Evolutionary conservation across 352 stramenopile species (phyloP).

Genomic region (Peronospora destructor): DNA sequence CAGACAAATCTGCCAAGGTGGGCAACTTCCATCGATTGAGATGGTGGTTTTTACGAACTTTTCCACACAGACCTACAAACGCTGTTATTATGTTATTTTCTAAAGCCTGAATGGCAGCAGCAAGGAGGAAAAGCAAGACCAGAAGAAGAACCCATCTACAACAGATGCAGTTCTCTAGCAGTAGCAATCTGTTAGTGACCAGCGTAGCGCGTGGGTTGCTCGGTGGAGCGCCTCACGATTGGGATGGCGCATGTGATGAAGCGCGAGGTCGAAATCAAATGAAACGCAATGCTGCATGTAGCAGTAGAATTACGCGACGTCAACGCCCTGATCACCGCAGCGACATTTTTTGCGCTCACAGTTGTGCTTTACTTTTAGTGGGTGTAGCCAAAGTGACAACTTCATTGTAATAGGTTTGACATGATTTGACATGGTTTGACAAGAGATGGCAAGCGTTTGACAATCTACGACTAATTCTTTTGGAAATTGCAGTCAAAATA

Average conservation of each 20-base stretch:
- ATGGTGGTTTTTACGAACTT: background rate
- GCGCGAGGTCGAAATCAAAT: background rate
- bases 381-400: too few relatives aligned
- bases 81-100: background rate
- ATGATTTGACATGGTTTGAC: too few relatives aligned
- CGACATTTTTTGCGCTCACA: constrained; percentile 8
- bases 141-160: background rate
- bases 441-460: too few relatives aligned
- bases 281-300: background rate
- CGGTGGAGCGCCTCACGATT: background rate
- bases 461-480: too few relatives aligned
- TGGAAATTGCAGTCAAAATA: too few relatives aligned
- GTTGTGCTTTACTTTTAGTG: too few relatives aligned
- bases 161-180: background rate
- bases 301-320: constrained; percentile 4
- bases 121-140: background rate
- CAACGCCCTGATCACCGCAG: constrained; percentile 1
- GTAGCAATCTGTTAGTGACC: background rate
- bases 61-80: background rate
- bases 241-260: background rate
- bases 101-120: background rate
- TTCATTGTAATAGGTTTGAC: too few relatives aligned
- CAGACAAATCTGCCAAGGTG: background rate
- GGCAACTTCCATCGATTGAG: background rate
- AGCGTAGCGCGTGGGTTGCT: background rate